Base-by-base conservation (phyloP, 352 stramenopile species). In the Pythium brassicae region DNA sequence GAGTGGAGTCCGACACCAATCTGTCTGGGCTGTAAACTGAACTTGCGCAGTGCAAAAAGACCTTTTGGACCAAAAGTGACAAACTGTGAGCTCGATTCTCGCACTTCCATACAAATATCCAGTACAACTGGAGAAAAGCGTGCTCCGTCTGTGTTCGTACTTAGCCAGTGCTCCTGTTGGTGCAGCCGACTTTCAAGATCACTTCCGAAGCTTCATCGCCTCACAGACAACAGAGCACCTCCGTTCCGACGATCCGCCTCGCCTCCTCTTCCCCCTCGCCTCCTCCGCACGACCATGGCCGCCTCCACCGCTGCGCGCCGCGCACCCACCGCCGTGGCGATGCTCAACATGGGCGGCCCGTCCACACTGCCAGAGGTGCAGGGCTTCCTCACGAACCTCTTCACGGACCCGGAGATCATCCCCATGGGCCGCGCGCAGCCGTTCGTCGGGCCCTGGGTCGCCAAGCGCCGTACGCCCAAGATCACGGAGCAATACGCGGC, bases 371-470 rank as follows among this genome's bases (percentile, higher is more conserved):
- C 94, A 39, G 95, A 99, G 64, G 96, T 99, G 39, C 87, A 98
- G 83, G 78, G 76, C 72, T 99, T 99, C 74, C 81, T 99, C 45
- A 99, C 96, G 59, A 99, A 99, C 74, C 83, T 99, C 39, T 99
- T 99, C 79, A 92, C 87, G 39, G 97, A 99, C 77, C 91, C 94
- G 6, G 97, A 99, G 68, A 98, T 99, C 67, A 99, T 99, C 70
- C 94, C 95, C 19, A 94, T 99, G 56, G 97, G 97, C 15, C 66
- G 66, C 9, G 61, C 95, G 47, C 84, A 99, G 60, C 61, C 87
- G 32, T 72, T 86, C 12, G 77, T 99, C 9, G 81, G 79, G 11
- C 77, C 76, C 5, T 87, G 78, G 55, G 65, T 94, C 55, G 81
- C 79, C 49, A 87, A 89, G 66, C 76, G 80, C 62, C 83, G 97